These are phyloP conservation scores for Exophiala phaeomuriformis DNA, from an alignment of 2,329 filamentous ascomycete species.

Conservation along the genomic window DNA sequence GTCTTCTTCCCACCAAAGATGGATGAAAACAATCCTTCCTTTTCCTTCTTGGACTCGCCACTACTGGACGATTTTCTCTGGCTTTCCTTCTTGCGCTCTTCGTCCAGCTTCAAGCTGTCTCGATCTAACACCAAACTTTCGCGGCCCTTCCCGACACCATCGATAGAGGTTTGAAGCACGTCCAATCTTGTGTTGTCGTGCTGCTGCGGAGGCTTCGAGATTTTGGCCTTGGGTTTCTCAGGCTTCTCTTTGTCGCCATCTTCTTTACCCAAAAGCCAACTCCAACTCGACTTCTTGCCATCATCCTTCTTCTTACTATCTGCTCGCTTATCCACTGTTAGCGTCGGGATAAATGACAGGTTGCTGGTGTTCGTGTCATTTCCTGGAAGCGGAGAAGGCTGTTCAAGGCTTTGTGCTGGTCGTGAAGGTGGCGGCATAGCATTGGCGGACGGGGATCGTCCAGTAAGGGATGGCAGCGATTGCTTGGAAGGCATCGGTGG, in stretches of 20 bases:
- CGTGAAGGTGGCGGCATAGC: slow-evolving; percentile 31
- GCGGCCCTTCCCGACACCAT: slow-evolving; percentile 56
- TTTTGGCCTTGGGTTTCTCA: slow-evolving; percentile 62
- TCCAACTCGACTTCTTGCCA: slow-evolving; percentile 67
- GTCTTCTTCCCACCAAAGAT: slow-evolving; percentile 84
- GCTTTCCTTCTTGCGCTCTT: slow-evolving; percentile 67
- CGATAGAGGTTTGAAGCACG: slow-evolving; percentile 79
- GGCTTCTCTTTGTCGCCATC: slow-evolving; percentile 55
- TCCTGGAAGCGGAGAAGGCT: slow-evolving; percentile 64
- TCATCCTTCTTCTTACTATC: slow-evolving; percentile 73
- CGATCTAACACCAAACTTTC: slow-evolving; percentile 82
- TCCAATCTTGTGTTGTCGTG: slow-evolving; percentile 80
- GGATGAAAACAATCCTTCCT: slow-evolving; percentile 86
- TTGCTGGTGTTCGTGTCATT: slow-evolving; percentile 66
- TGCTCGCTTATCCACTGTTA: slow-evolving; percentile 63
- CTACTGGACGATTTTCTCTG: slow-evolving; percentile 62
- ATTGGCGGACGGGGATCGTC: slow-evolving; percentile 27
- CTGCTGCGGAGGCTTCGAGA: slow-evolving; percentile 43
- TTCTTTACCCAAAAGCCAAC: slow-evolving; percentile 68
- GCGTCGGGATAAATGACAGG: slow-evolving; percentile 71
- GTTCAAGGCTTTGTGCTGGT: slow-evolving; percentile 51
- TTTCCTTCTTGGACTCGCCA: slow-evolving; percentile 68
- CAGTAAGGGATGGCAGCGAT: slow-evolving; percentile 12
- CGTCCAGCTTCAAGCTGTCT: slow-evolving; percentile 64
- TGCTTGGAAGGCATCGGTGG: slow-evolving; percentile 33